Percentiles rank a stretch among this genome's conserved stretches.
These are phyloP conservation scores for Nannochloropsis gaditana DNA, from an alignment of 108 stramenopile species.

Conservation along the genomic window DNA sequence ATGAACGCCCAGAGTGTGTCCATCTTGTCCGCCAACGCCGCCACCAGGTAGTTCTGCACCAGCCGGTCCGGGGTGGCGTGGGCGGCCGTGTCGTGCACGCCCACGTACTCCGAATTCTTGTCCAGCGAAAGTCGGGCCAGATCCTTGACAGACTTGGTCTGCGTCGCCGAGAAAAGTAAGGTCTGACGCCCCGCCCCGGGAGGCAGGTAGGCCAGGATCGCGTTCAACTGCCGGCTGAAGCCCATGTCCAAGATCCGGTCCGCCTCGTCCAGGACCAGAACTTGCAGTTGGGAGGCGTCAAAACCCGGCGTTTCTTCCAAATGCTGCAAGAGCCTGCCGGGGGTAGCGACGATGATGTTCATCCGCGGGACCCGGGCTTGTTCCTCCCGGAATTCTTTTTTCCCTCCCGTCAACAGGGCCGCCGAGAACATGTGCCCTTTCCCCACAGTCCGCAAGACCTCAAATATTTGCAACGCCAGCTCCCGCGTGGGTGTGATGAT, in stretches of 20 bases:
- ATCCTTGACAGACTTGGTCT: constrained; percentile 63
- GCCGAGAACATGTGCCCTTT: constrained; percentile 79
- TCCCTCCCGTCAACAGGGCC: constrained; percentile 91
- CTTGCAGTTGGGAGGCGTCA: constrained; percentile 69
- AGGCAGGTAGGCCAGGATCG: constrained; percentile 84
- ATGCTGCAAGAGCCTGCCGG: constrained; percentile 93
- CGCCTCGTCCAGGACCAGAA: constrained; percentile 95
- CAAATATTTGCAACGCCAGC: constrained; percentile 96
- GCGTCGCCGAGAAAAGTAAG: constrained; percentile 95
- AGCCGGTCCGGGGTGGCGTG: constrained; percentile 72
- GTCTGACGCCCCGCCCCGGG: constrained; percentile 68
- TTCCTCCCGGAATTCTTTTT: constrained; percentile 85
- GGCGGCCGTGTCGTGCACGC: constrained; percentile 51
- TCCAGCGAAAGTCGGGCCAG: constrained; percentile 50
- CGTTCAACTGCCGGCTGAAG: constrained; percentile 85
- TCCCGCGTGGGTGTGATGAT: constrained; percentile 97
- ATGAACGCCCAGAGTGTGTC: constrained; percentile 91
- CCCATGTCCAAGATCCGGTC: constrained; percentile 96
- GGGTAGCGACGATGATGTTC: constrained; percentile 91
- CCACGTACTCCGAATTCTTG: constrained; percentile 50
- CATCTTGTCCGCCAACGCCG: constrained; percentile 81
- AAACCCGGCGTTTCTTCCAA: constrained; percentile 94
- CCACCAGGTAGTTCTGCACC: constrained; percentile 76
- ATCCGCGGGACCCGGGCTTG: constrained; percentile 69
- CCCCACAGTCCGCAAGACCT: constrained; percentile 78